Conservation (phyloP, 139 green algal genomes). For the Pedinophyceae sp. region DNA sequence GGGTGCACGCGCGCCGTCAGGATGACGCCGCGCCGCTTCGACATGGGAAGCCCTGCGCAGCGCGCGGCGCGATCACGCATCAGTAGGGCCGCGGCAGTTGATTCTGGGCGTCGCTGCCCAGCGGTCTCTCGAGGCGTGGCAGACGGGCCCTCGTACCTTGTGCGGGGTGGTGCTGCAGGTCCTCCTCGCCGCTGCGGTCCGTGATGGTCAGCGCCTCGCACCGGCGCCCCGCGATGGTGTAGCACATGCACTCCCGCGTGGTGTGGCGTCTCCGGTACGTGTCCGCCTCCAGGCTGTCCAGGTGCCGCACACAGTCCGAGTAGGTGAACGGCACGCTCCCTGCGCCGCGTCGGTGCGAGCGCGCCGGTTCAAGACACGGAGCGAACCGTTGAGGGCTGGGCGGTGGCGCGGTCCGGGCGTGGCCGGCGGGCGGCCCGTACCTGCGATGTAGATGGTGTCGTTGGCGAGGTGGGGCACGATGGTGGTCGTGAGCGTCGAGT, state of each 20-base stretch:
- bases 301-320: not conserved
- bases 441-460: constrained; percentile 35
- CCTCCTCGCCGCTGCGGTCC: constrained; percentile 18
- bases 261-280: too few relatives aligned
- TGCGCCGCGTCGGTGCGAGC: too few relatives aligned
- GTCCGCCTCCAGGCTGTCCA: constrained; percentile 5
- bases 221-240: too few relatives aligned
- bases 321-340: too few relatives aligned
- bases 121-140: too few relatives aligned
- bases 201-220: too few relatives aligned
- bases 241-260: too few relatives aligned
- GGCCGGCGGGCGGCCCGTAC: not conserved
- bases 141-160: too few relatives aligned
- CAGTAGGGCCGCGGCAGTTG: too few relatives aligned
- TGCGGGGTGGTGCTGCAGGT: too few relatives aligned
- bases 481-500: constrained; percentile 40
- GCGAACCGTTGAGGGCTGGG: not conserved
- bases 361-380: not conserved
- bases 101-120: too few relatives aligned
- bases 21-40: constrained; percentile 6
- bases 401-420: not conserved
- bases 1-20: constrained; percentile 52
- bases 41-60: not conserved
- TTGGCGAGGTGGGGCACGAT: constrained; percentile 16
- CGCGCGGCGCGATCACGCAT: constrained; percentile 5